Evolutionary conservation across 163 green algal genomes (phyloP).

Genomic region (Coccomyxa subellipsoidea): DNA sequence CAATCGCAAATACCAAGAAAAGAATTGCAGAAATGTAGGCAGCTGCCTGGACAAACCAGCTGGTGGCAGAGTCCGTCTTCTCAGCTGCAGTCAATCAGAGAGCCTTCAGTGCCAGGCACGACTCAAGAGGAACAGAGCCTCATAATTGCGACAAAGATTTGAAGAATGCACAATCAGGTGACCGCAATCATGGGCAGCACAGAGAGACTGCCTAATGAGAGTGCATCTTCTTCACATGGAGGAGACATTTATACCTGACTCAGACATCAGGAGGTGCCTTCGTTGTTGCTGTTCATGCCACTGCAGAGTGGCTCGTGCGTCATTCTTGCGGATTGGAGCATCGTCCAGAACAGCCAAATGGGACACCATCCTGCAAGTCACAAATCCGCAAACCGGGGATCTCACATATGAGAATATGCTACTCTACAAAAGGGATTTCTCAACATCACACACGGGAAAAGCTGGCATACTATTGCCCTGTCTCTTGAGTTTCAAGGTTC

Average conservation of each 20-base stretch:
- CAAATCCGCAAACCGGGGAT: too few species aligned
- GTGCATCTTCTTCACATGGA: too few species aligned
- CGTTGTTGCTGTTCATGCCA: background rate
- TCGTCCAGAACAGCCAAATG: background rate
- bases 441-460: too few species aligned
- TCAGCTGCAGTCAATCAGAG: background rate
- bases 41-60: background rate
- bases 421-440: too few species aligned
- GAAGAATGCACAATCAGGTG: background rate
- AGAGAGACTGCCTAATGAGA: background rate
- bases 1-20: constrained; percentile 7
- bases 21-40: background rate
- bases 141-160: too few species aligned
- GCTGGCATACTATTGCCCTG: too few species aligned
- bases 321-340: background rate
- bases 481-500: background rate
- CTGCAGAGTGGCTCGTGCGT: background rate
- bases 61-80: background rate
- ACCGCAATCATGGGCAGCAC: background rate
- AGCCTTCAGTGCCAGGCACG: background rate
- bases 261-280: background rate
- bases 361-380: background rate
- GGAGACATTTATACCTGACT: background rate
- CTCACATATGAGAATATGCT: background rate
- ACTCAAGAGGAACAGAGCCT: too few species aligned